Evolutionary conservation across 2,329 filamentous ascomycete genomes (phyloP), one percentile per base, ranked within the genome.

Genomic region (Pseudocercospora vitis): DNA sequence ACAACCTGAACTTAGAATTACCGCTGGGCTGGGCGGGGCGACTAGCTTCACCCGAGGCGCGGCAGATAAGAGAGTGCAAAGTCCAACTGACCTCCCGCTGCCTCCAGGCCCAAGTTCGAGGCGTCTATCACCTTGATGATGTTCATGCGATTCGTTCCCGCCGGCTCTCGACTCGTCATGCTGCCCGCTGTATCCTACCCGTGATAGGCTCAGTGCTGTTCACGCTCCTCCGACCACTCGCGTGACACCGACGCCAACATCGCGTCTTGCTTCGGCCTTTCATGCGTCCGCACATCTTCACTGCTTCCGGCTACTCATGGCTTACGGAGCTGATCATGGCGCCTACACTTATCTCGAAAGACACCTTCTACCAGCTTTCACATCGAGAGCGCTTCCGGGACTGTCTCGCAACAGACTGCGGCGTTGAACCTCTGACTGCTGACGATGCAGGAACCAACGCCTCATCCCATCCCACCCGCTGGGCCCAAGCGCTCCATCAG

Each of bases 91-190:
- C 16, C 35, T 39, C 26, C 6, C n/a, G 11, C 26, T 29, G 35
- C 35, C 24, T 46, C 21, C 42, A n/a, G 14, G 11, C n/a, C 21
- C 39, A 9, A 24, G 19, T 24, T 5, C 37, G 44, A 31, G 21
- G 37, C 24, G 23, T 28, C 19, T 40, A 14, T 12, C 24, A 52
- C 49, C 49, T 52, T 37, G 49, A 52, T 52, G 49, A 52, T 52
- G 32, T 29, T n/a, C 49, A 46, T 46, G 45, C 39, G 6, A 29
- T 35, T 50, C 18, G 35, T 18, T 39, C 21, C 47, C 31, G n/a
- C n/a, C n/a, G n/a, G n/a, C n/a, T n/a, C 14, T 12, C 47, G 32
- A 19, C 23, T 31, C 48, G 26, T 8, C 46, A 21, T 48, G 46
- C 46, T 37, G 46, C 46, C 19, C 14, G 3, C 19, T n/a, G n/a